Evolutionary conservation across 2,329 filamentous ascomycete species (phyloP).

Genomic region (Trichoderma gracile): DNA sequence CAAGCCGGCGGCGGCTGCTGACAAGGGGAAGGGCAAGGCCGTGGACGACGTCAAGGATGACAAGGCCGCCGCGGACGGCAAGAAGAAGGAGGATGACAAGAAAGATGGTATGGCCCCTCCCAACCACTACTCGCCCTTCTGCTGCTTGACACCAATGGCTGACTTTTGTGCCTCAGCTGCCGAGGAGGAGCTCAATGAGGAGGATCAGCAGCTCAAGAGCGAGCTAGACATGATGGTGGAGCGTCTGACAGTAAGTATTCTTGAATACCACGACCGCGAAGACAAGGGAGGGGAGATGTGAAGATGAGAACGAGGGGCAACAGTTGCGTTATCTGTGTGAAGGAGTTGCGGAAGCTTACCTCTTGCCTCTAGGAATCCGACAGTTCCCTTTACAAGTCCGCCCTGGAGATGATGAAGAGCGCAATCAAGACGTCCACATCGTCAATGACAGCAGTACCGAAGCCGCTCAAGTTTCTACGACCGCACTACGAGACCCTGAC

Average conservation of each 20-base stretch:
- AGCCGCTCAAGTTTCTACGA: conserved; percentile 95
- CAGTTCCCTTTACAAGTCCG: conserved; percentile 82
- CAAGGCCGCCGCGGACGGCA: conserved; percentile 69
- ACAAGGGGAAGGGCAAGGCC: conserved; percentile 97
- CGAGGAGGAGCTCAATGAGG: conserved; percentile 90
- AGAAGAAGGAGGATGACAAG: conserved; percentile 77
- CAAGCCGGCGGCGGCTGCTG: conserved; percentile 60
- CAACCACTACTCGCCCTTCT: conserved; percentile 16
- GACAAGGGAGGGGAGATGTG: conserved; percentile 1
- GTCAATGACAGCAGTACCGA: conserved; percentile 98
- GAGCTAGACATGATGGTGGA: conserved; percentile 98
- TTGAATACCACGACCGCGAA: not conserved
- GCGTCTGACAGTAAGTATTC: conserved; percentile 71
- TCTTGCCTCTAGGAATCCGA: conserved; percentile 71
- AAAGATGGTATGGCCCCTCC: conserved; percentile 44
- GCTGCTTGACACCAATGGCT: conserved; percentile 13
- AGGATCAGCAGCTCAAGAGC: conserved; percentile 96
- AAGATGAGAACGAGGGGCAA: not conserved
- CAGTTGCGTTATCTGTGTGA: not conserved
- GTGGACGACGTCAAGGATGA: conserved; percentile 69
- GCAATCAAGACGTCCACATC: conserved; percentile 99
- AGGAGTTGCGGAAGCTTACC: conserved; percentile 2
- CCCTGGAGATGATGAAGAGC: conserved; percentile 93
- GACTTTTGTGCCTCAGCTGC: conserved; percentile 35
- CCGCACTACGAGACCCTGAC: conserved; percentile 92